Percentiles rank a stretch among this genome's conserved stretches.
phyloP scores from a whole-genome alignment of 1,139 yeast species.

The Taphrina populina region DNA sequence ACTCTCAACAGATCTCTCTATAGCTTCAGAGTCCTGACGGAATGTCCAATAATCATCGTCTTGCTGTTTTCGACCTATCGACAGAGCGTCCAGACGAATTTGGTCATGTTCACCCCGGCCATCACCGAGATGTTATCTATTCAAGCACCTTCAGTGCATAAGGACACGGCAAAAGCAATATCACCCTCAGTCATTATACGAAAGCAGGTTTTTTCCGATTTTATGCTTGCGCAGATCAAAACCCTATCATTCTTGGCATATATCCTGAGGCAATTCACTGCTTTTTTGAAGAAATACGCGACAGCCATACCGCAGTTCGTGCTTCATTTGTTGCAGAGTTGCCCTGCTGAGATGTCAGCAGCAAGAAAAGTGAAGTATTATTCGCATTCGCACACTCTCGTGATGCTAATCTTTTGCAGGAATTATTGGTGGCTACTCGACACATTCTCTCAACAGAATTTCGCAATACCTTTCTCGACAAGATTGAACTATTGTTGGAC shows the following conservation, averaged over 20 bases:
- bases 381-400: neutral
- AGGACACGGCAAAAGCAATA: conserved; percentile 55
- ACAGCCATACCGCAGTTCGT: conserved; percentile 80
- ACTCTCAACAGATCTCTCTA: conserved; percentile 58
- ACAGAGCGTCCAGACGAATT: conserved; percentile 64
- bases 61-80: conserved; percentile 85
- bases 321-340: conserved; percentile 81
- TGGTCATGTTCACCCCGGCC: conserved; percentile 77
- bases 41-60: conserved; percentile 96
- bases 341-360: conserved; percentile 92
- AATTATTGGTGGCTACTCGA: conserved; percentile 87
- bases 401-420: conserved; percentile 45
- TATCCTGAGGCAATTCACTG: conserved; percentile 80
- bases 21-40: conserved; percentile 90
- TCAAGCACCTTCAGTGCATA: conserved; percentile 75
- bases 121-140: conserved; percentile 71
- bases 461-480: conserved; percentile 76
- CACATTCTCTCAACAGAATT: conserved; percentile 90
- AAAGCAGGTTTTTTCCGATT: conserved; percentile 79
- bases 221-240: conserved; percentile 91
- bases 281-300: conserved; percentile 62
- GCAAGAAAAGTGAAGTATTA: conserved; percentile 59
- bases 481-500: conserved; percentile 78
- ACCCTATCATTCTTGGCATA: conserved; percentile 95
- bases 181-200: neutral